These are phyloP conservation scores for Dionaea muscipula DNA, from an alignment of 179 eudicot genomes.

Conservation along the genomic window DNA sequence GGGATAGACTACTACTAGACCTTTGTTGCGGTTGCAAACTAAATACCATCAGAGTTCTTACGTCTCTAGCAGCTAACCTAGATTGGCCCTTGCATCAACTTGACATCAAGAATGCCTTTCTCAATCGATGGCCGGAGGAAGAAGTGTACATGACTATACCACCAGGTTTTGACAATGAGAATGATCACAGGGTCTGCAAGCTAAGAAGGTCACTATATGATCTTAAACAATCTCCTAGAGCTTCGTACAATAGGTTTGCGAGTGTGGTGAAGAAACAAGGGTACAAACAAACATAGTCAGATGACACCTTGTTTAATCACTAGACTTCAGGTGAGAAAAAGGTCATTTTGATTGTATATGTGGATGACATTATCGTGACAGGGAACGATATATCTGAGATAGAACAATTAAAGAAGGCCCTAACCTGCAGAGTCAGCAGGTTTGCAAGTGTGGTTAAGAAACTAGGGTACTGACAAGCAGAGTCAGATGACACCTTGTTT, in stretches of 20 bases:
- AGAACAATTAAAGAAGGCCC: too few relatives aligned
- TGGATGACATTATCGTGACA: neutral
- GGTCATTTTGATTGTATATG: conserved; percentile 1
- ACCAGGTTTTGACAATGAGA: too few relatives aligned
- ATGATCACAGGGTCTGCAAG: too few relatives aligned
- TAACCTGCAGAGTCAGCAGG: too few relatives aligned
- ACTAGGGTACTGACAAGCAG: too few relatives aligned
- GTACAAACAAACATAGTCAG: neutral
- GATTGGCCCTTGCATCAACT: too few relatives aligned
- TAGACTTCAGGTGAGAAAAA: neutral
- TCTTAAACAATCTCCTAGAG: neutral
- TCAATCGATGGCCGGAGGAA: neutral
- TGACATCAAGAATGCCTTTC: conserved; percentile 3
- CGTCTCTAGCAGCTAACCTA: too few relatives aligned
- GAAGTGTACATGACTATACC: neutral
- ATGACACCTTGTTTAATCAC: neutral
- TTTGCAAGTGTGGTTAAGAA: too few relatives aligned
- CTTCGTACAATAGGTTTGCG: neutral
- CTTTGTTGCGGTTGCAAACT: neutral
- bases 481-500: too few relatives aligned
- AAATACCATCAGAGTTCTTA: neutral
- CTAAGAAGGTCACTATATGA: neutral
- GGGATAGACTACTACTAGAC: neutral
- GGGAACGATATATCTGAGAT: neutral
- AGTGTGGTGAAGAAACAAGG: neutral